Base-by-base conservation (phyloP, 1,284 basidiomycete genomes). In the Inonotus hispidus region DNA sequence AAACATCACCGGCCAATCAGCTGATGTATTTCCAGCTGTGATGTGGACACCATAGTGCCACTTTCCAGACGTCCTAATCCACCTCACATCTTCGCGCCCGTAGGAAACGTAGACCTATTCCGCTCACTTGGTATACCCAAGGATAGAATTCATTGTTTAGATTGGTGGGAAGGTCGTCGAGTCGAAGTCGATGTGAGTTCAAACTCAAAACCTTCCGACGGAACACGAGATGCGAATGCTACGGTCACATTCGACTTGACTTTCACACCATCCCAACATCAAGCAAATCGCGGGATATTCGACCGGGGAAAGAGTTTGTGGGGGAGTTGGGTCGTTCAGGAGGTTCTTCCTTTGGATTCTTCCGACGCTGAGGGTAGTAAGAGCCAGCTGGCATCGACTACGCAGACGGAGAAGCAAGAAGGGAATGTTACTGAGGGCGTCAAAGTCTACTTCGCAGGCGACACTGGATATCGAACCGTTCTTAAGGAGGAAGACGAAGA, bases 361-460 rank as follows among this genome's bases (percentile, higher is more conserved):
- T 62, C 23, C 46, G 54, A 57, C n/a, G n/a, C n/a, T n/a, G n/a
- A 58, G 19, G 23, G 62, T 7, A 14, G 52, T 64, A 41, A 45
- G 65, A 1, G 59, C 23, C 46, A 25, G 3, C 11, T 3, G n/a
- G n/a, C n/a, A n/a, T n/a, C n/a, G n/a, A n/a, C n/a, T n/a, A n/a
- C n/a, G n/a, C n/a, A n/a, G n/a, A 32, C 32, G 4, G 32, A 8
- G 8, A 32, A 4, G 32, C 32, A 32, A 32, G 32, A 4, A 32
- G 32, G 32, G 8, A 16, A n/a, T 14, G n/a, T 7, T 14, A 8
- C 32, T 13, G 56, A 53, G 11, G 63, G 64, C 16, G 71, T 72
- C 49, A 79, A 81, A 67, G 74, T 85, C 41, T 91, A 79, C 73
- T 90, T 90, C 67, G 84, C 74, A 3, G 88, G 89, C 10, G 88